A percentile compares a stretch with the other conserved stretches of the same genome.
Evolutionary conservation across 257 asterid genomes (phyloP).

Genomic region (Oldenlandia corymbosa): DNA sequence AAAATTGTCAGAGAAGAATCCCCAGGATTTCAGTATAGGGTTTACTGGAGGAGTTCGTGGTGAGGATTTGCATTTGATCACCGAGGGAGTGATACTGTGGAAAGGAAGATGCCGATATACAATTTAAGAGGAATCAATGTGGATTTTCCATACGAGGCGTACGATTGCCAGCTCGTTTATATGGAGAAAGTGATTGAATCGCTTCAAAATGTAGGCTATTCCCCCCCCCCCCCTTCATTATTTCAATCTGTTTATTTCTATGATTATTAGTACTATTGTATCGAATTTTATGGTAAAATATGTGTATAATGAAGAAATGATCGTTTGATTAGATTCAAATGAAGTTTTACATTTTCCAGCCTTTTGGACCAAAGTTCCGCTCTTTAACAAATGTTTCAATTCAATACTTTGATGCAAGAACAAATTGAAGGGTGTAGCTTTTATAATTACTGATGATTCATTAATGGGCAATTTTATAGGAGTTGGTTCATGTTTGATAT

Average conservation of each 20-base stretch:
- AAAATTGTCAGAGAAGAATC: slow-evolving; percentile 6
- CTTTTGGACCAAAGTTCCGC: too few species aligned
- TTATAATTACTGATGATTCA: not conserved
- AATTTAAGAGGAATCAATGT: slow-evolving; percentile 78
- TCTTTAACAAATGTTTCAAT: too few species aligned
- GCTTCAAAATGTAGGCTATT: slow-evolving; percentile 59
- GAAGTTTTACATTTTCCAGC: too few species aligned
- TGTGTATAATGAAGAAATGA: too few species aligned
- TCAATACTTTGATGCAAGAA: too few species aligned
- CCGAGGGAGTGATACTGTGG: not conserved
- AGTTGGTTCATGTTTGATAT: slow-evolving; percentile 7
- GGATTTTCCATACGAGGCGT: slow-evolving; percentile 94
- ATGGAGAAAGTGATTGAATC: slow-evolving; percentile 95
- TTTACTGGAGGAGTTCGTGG: not conserved
- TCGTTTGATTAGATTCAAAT: too few species aligned
- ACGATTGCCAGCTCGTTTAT: slow-evolving; percentile 88
- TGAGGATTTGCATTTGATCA: not conserved
- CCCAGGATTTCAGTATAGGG: slow-evolving; percentile 14
- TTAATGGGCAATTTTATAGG: not conserved
- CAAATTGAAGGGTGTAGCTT: too few species aligned
- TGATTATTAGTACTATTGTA: not conserved
- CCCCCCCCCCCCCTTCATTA: not conserved
- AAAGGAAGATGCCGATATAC: slow-evolving; percentile 66
- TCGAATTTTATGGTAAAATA: too few species aligned
- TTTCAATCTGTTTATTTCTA: not conserved